Evolutionary conservation across 2,329 filamentous ascomycete species (phyloP).

Genomic region (Diatrype stigma): DNA sequence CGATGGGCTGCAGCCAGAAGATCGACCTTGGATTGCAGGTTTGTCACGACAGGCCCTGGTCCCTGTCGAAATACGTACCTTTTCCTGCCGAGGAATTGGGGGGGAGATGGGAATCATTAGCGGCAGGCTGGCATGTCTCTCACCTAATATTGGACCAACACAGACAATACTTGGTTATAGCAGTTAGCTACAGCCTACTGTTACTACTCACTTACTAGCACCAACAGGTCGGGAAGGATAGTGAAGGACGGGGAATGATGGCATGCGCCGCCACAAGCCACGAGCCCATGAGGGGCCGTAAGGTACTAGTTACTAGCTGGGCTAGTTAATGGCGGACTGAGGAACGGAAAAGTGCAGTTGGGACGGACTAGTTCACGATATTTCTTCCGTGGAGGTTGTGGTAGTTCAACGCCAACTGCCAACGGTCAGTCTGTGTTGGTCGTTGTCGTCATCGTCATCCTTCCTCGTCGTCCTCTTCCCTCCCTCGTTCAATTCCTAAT

Average conservation of each 20-base stretch:
- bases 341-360: neutral
- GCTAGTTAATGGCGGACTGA: neutral
- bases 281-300: neutral
- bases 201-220: too few relatives aligned
- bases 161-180: too few relatives aligned
- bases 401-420: neutral
- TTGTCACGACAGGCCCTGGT: neutral
- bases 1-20: slow-evolving; percentile 1
- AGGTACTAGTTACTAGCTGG: neutral
- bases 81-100: neutral
- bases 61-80: neutral
- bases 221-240: neutral
- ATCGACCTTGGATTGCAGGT: neutral
- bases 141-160: neutral
- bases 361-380: neutral
- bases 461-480: too few relatives aligned
- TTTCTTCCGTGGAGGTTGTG: neutral
- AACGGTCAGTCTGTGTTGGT: neutral
- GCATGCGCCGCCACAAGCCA: too few relatives aligned
- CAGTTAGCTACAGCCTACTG: too few relatives aligned
- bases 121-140: neutral
- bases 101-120: neutral
- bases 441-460: too few relatives aligned
- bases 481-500: too few relatives aligned
- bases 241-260: neutral